phyloP scores from a whole-genome alignment of 768 basidiomycete species.

The Phanerochaete sordida region DNA sequence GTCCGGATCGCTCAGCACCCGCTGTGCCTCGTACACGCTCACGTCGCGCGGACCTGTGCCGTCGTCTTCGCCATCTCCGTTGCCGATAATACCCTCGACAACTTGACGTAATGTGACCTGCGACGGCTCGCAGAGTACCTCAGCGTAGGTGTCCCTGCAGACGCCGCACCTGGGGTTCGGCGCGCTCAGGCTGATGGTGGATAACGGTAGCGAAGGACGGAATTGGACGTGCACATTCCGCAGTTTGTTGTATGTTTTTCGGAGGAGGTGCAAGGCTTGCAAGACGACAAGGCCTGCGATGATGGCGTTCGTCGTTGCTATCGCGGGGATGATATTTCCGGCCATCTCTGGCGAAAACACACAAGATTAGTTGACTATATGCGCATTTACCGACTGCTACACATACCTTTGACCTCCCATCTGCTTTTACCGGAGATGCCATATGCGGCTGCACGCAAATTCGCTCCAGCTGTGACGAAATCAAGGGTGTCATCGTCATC shows the following conservation, averaged over 20 bases:
- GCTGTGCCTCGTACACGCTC: constrained; percentile 82
- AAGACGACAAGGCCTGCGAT: constrained; percentile 93
- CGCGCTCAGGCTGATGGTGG: constrained; percentile 55
- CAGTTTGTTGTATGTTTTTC: constrained; percentile 52
- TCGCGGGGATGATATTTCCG: constrained; percentile 98
- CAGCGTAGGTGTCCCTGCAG: constrained; percentile 81
- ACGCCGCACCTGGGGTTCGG: constrained; percentile 82
- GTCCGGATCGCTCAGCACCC: constrained; percentile 88
- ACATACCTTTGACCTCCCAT: constrained; percentile 92
- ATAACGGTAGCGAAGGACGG: constrained; percentile 76
- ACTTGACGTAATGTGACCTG: constrained; percentile 70
- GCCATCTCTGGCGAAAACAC: constrained; percentile 72
- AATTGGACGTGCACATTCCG: constrained; percentile 80
- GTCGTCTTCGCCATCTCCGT: constrained; percentile 19
- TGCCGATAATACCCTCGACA: constrained; percentile 60
- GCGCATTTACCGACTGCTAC: background rate
- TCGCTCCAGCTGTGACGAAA: constrained; percentile 94
- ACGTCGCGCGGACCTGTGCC: constrained; percentile 53
- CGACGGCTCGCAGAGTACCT: constrained; percentile 69
- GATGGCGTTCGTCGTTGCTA: constrained; percentile 98
- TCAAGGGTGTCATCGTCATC: constrained; percentile 97
- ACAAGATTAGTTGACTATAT: background rate
- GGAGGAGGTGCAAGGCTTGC: constrained; percentile 84
- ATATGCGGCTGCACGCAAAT: constrained; percentile 88
- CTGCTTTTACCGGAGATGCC: constrained; percentile 85